phyloP scores from a whole-genome alignment of 257 asterid genomes.

The Capsicum rhomboideum region DNA sequence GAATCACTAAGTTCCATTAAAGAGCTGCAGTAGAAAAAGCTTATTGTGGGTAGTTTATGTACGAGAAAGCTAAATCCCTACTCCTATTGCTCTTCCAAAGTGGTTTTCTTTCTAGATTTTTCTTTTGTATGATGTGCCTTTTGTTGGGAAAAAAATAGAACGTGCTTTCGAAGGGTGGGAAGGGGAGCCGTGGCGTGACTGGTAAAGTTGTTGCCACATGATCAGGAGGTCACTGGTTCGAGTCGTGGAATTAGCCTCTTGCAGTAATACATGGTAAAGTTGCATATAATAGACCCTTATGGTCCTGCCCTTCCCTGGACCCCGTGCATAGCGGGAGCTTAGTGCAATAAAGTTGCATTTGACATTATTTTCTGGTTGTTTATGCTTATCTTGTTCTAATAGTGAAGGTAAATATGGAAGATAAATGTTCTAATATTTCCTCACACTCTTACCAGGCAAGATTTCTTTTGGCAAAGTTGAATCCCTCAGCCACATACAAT shows the following conservation, averaged over 20 bases:
- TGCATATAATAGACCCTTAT: not conserved
- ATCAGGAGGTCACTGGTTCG: no score
- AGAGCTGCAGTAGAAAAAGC: not conserved
- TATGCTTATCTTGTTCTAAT: not conserved
- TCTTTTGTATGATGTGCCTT: not conserved
- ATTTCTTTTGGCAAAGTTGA: conserved; percentile 90
- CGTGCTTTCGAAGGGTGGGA: not conserved
- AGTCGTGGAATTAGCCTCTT: not conserved
- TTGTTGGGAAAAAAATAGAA: not conserved
- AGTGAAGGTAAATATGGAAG: not conserved
- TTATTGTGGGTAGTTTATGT: no score
- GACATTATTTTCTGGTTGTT: not conserved
- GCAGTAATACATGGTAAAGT: not conserved
- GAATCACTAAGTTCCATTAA: no score
- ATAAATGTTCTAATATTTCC: not conserved
- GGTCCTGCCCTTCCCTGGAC: not conserved
- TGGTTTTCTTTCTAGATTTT: not conserved
- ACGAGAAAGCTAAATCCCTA: not conserved
- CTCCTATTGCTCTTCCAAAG: not conserved
- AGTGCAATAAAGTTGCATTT: not conserved
- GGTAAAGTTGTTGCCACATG: not conserved
- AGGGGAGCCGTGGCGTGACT: not conserved
- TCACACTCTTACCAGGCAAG: conserved; percentile 61
- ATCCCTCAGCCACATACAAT: conserved; percentile 91
- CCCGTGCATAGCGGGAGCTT: not conserved